Evolutionary conservation across 306 rosid genomes (phyloP).

Genomic region (Vachellia collinsii): DNA sequence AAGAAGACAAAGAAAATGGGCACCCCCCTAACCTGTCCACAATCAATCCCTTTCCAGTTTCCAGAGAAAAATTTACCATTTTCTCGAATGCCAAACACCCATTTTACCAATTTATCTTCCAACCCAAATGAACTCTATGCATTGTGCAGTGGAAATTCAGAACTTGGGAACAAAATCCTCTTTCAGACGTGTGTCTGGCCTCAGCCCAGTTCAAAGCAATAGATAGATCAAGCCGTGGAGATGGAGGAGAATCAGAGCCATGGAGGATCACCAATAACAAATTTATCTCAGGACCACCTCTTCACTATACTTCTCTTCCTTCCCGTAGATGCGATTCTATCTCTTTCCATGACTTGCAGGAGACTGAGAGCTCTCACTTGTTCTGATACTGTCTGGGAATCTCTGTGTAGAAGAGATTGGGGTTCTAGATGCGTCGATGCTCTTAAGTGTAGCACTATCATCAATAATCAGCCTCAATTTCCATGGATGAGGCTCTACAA

Average conservation of each 20-base stretch:
- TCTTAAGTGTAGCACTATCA: slow-evolving; percentile 46
- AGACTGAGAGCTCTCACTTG: slow-evolving; percentile 58
- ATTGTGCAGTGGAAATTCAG: neutral
- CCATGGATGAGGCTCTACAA: slow-evolving; percentile 84
- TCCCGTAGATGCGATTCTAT: slow-evolving; percentile 73
- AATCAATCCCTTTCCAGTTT: slow-evolving; percentile 40
- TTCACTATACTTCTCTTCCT: slow-evolving; percentile 65
- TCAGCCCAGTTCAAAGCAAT: slow-evolving; percentile 36
- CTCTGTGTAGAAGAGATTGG: slow-evolving; percentile 75
- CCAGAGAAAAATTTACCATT: slow-evolving; percentile 39
- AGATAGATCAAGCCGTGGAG: slow-evolving; percentile 32
- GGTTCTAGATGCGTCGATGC: slow-evolving; percentile 69
- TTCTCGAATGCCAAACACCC: slow-evolving; percentile 26
- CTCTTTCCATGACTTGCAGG: slow-evolving; percentile 81
- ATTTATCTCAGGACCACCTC: slow-evolving; percentile 71
- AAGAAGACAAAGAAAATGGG: slow-evolving; percentile 48
- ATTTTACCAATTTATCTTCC: slow-evolving; percentile 40
- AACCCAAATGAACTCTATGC: neutral
- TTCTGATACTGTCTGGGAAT: slow-evolving; percentile 78
- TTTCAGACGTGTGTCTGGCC: slow-evolving; percentile 30
- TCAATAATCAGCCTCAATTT: slow-evolving; percentile 32
- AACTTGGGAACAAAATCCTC: slow-evolving; percentile 24
- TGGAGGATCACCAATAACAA: slow-evolving; percentile 68
- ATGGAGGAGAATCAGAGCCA: slow-evolving; percentile 58
- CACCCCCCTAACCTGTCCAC: slow-evolving; percentile 36